These are phyloP conservation scores for Trichoderma afroharzianum DNA, from an alignment of 2,329 filamentous ascomycete species.

Conservation along the genomic window DNA sequence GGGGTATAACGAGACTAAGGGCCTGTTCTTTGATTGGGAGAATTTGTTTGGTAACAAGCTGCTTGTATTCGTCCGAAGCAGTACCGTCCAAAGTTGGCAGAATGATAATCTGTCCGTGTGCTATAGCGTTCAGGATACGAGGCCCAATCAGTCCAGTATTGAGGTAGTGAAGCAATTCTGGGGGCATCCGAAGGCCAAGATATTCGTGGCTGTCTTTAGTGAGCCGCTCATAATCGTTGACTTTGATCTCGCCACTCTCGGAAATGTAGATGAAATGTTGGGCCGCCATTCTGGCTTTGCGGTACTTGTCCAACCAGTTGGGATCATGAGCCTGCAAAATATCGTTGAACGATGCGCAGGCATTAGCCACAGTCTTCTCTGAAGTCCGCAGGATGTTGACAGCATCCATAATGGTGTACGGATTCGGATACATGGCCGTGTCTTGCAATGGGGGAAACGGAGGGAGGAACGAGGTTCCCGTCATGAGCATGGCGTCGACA, in stretches of 20 bases:
- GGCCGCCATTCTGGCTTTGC: conserved; percentile 77
- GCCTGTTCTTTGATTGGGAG: conserved; percentile 72
- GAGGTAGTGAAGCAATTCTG: conserved; percentile 87
- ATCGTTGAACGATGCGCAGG: conserved; percentile 77
- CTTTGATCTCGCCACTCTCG: conserved; percentile 70
- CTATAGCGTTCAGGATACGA: conserved; percentile 76
- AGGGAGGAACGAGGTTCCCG: conserved; percentile 75
- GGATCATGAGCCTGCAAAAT: conserved; percentile 67
- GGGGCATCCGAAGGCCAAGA: conserved; percentile 81
- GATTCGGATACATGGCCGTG: conserved; percentile 50
- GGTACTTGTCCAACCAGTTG: conserved; percentile 81
- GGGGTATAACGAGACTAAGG: conserved; percentile 72
- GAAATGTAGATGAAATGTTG: conserved; percentile 84
- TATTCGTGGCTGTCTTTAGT: conserved; percentile 86
- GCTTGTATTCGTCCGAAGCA: conserved; percentile 74
- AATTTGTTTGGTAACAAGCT: conserved; percentile 71
- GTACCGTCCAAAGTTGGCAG: conserved; percentile 83
- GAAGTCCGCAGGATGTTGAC: conserved; percentile 69
- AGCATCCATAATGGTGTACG: conserved; percentile 67
- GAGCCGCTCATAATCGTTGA: conserved; percentile 68
- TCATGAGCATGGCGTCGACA: conserved; percentile 77
- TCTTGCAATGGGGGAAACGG: conserved; percentile 75
- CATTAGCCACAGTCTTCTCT: conserved; percentile 65
- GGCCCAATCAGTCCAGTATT: conserved; percentile 77
- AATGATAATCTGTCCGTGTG: conserved; percentile 72